A percentile compares a stretch with the other conserved stretches of the same genome.
Conservation (phyloP, 768 basidiomycete genomes). For the Xerocomus brunneocitrinus region DNA sequence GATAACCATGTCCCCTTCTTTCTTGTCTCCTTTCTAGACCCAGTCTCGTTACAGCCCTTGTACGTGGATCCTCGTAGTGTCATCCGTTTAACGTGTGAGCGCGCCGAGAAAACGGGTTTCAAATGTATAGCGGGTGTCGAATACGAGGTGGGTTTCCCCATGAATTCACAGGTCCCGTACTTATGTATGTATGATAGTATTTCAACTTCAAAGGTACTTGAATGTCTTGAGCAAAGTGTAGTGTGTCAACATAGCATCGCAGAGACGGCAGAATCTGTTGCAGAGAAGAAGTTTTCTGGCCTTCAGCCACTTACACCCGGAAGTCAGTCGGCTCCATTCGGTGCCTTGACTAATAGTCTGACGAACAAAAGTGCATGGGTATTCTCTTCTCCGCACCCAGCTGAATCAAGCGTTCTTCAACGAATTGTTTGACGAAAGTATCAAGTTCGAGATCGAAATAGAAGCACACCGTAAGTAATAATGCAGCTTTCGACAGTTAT, state of each 20-base stretch:
- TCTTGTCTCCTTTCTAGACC: constrained; percentile 85
- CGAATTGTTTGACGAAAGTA: constrained; percentile 75
- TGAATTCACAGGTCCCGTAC: not conserved
- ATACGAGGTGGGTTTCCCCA: constrained; percentile 64
- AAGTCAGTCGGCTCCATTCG: constrained; percentile 52
- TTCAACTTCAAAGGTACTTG: constrained; percentile 81
- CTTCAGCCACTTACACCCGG: constrained; percentile 86
- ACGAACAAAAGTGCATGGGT: constrained; percentile 79
- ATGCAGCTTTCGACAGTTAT: not conserved
- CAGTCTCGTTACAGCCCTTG: constrained; percentile 73
- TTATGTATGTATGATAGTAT: constrained; percentile 44
- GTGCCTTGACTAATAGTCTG: not conserved
- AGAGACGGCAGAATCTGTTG: constrained; percentile 78
- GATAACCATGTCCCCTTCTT: constrained; percentile 92
- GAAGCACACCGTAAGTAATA: constrained; percentile 76
- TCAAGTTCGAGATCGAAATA: constrained; percentile 69
- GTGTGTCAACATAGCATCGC: constrained; percentile 10
- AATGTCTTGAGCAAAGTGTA: not conserved
- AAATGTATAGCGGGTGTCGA: constrained; percentile 84
- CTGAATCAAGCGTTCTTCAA: constrained; percentile 87
- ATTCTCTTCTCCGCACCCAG: constrained; percentile 87
- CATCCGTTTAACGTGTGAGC: constrained; percentile 53
- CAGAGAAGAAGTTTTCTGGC: constrained; percentile 71
- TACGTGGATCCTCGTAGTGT: constrained; percentile 85
- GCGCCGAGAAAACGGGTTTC: constrained; percentile 45